phyloP scores from a whole-genome alignment of 2,329 filamentous ascomycete genomes.

The Coniella lustricola region DNA sequence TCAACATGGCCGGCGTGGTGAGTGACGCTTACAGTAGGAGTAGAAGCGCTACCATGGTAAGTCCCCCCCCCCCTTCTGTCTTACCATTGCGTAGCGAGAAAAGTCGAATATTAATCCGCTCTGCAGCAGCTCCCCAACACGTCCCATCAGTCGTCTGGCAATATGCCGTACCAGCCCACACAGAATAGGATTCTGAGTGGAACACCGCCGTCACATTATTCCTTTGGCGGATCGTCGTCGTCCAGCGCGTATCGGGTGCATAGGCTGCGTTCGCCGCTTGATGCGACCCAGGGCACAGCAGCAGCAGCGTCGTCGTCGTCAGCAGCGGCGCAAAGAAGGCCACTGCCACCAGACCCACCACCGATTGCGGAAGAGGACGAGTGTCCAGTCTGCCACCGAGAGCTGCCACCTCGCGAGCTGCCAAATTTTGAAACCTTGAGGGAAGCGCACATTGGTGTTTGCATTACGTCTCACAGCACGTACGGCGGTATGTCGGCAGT shows the following conservation, averaged over 20 bases:
- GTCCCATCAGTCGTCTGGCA: slow-evolving; percentile 5
- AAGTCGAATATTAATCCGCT: neutral
- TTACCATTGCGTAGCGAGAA: neutral
- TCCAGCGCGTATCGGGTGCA: slow-evolving; percentile 14
- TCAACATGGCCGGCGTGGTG: slow-evolving; percentile 18
- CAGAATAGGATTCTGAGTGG: slow-evolving; percentile 35
- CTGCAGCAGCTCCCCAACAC: slow-evolving; percentile 2
- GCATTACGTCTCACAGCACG: slow-evolving; percentile 49
- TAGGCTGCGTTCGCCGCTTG: slow-evolving; percentile 25
- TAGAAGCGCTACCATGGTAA: slow-evolving; percentile 46
- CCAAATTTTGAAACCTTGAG: slow-evolving; percentile 47
- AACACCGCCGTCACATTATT: slow-evolving; percentile 30
- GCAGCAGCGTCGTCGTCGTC: slow-evolving; percentile 25
- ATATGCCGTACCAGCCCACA: slow-evolving; percentile 24
- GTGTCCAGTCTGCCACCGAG: slow-evolving; percentile 68
- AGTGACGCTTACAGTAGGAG: slow-evolving; percentile 34
- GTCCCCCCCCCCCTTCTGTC: slow-evolving; percentile 18
- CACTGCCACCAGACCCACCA: slow-evolving; percentile 34
- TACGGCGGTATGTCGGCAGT: slow-evolving; percentile 28
- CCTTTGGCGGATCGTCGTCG: slow-evolving; percentile 19
- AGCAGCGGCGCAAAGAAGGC: slow-evolving; percentile 28
- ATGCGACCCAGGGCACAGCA: slow-evolving; percentile 26
- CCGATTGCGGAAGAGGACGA: slow-evolving; percentile 67
- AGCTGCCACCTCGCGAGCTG: slow-evolving; percentile 54
- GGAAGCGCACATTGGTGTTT: slow-evolving; percentile 51